phyloP scores from a whole-genome alignment of 2,329 filamentous ascomycete species.

The Ambrosiella cleistominuta region DNA sequence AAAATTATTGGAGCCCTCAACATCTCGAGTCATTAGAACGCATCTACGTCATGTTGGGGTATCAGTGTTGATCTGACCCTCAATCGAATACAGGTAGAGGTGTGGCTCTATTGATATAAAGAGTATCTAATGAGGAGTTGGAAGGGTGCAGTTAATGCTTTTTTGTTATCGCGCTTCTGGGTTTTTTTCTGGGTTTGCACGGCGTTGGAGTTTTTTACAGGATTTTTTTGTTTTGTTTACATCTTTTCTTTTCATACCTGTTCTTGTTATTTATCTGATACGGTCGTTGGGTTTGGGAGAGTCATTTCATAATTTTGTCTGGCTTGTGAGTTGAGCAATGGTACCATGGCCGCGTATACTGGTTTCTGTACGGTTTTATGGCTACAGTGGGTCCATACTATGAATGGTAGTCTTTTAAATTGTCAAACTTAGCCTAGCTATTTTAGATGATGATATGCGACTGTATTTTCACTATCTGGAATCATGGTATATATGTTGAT shows the following conservation, averaged over 20 bases:
- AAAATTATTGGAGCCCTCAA: background rate
- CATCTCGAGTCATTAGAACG: background rate
- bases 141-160: conserved; percentile 11
- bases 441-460: background rate
- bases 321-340: background rate
- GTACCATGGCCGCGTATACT: background rate
- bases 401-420: conserved; percentile 1
- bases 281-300: conserved; percentile 1
- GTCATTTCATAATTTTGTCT: conserved; percentile 1
- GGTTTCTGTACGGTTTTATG: conserved; percentile 1
- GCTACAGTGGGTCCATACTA: background rate
- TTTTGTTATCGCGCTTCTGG: conserved; percentile 11
- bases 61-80: background rate
- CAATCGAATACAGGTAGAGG: background rate
- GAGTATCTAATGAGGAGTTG: background rate
- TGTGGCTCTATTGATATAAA: background rate
- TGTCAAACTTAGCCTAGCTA: background rate
- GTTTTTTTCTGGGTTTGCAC: conserved; percentile 12
- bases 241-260: conserved; percentile 7
- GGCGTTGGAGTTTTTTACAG: conserved; percentile 14
- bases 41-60: background rate
- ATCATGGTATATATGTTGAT: too few species aligned
- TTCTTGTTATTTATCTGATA: conserved; percentile 5
- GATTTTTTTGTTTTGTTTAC: conserved; percentile 11
- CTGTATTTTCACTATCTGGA: background rate